Evolutionary conservation across 2,329 filamentous ascomycete species (phyloP).

Genomic region (Emericellopsis atlantica): DNA sequence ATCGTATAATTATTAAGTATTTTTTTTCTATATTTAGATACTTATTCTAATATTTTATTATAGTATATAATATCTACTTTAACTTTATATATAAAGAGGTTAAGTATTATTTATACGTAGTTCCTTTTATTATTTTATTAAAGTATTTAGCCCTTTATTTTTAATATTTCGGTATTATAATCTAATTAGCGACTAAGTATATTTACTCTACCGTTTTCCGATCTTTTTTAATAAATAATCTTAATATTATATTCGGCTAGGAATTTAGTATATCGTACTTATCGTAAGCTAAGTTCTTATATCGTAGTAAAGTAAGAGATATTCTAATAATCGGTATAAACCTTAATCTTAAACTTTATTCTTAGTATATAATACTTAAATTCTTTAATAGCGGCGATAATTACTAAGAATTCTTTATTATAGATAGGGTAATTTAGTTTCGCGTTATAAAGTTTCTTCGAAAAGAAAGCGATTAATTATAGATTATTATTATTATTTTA

Average conservation of each 20-base stretch:
- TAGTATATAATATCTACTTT: not conserved
- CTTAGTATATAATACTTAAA: no score
- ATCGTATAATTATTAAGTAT: no score
- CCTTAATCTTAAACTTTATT: no score
- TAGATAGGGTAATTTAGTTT: no score
- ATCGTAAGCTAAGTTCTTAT: not conserved
- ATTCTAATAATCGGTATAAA: not conserved
- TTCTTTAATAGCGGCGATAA: no score
- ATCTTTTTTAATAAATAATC: not conserved
- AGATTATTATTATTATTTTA: no score
- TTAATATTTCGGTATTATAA: not conserved
- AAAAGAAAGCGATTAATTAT: no score
- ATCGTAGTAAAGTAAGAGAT: not conserved
- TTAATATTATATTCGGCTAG: not conserved
- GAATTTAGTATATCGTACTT: not conserved
- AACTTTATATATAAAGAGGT: no score
- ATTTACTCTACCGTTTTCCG: not conserved
- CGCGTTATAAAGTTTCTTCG: no score
- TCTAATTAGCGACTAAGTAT: constrained; percentile 1
- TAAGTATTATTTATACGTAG: not conserved
- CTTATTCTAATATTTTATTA: constrained; percentile 1
- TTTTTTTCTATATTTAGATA: not conserved
- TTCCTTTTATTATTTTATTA: not conserved
- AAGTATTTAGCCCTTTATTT: not conserved
- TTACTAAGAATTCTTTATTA: no score